Percentiles rank a stretch among this genome's conserved stretches.
These are phyloP conservation scores for Plantago elongata DNA, from an alignment of 257 asterid species.

Conservation along the genomic window DNA sequence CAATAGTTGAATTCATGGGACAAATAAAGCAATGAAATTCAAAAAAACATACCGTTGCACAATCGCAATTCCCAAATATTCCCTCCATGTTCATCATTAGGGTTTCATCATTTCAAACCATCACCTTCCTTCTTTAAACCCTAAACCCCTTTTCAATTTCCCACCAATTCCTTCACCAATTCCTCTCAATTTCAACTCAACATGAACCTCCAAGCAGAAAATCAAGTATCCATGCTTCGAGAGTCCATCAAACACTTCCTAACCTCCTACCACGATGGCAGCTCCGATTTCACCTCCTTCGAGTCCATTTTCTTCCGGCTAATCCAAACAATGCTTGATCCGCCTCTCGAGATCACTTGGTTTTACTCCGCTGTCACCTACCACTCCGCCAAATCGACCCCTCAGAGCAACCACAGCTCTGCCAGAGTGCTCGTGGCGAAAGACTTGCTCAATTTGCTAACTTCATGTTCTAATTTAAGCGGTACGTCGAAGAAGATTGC, in stretches of 20 bases:
- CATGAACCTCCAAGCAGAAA: constrained; percentile 37
- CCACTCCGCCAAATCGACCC: constrained; percentile 46
- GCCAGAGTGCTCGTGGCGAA: constrained; percentile 40
- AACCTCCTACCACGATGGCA: constrained; percentile 44
- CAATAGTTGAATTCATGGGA: too few relatives aligned
- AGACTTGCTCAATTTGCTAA: constrained; percentile 56
- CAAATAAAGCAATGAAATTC: constrained; percentile 9
- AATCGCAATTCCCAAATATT: constrained; percentile 7
- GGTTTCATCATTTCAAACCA: background rate
- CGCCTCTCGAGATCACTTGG: constrained; percentile 83
- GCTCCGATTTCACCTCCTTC: constrained; percentile 56
- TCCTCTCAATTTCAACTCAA: background rate
- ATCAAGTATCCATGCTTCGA: constrained; percentile 48
- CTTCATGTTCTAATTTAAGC: constrained; percentile 53
- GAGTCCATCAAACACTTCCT: constrained; percentile 70
- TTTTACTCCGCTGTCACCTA: constrained; percentile 73
- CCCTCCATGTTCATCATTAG: constrained; percentile 6
- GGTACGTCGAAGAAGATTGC: constrained; percentile 51
- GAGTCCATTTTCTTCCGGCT: constrained; percentile 78
- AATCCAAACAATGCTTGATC: constrained; percentile 74
- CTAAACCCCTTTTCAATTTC: background rate
- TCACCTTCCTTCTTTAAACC: background rate
- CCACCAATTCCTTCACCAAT: background rate
- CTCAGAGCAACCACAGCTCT: constrained; percentile 12
- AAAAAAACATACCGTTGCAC: constrained; percentile 28